Evolutionary conservation across 208 protist genomes (phyloP).

Genomic region (Vickermania ingenoplastis): DNA sequence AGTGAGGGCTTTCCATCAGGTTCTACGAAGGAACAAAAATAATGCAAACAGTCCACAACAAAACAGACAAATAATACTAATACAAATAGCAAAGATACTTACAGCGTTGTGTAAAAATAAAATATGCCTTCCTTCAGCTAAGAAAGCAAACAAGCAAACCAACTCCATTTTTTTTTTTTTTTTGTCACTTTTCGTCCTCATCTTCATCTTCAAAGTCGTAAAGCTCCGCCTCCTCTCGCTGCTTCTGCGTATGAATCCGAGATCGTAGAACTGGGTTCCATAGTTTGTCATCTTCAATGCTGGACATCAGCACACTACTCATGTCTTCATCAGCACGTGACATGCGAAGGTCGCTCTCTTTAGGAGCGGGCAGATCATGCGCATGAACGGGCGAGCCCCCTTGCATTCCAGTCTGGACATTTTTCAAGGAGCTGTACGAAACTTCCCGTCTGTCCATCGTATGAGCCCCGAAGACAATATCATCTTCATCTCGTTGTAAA

Average conservation of each 20-base stretch:
- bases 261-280: conserved; percentile 82
- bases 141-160: too few relatives aligned
- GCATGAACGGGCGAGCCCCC: conserved; percentile 75
- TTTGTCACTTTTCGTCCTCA: too few relatives aligned
- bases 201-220: conserved; percentile 85
- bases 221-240: conserved; percentile 52
- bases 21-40: too few relatives aligned
- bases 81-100: too few relatives aligned
- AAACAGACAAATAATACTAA: too few relatives aligned
- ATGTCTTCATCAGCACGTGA: conserved; percentile 71
- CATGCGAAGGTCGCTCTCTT: conserved; percentile 62
- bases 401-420: conserved; percentile 72
- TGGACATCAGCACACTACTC: conserved; percentile 83
- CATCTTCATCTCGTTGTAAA: conserved; percentile 70
- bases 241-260: conserved; percentile 40
- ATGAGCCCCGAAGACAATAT: conserved; percentile 65
- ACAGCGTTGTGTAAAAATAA: too few relatives aligned
- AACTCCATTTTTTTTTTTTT: too few relatives aligned
- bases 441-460: conserved; percentile 66
- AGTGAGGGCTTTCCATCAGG: too few relatives aligned
- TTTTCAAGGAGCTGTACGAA: conserved; percentile 48
- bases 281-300: conserved; percentile 85
- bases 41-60: too few relatives aligned
- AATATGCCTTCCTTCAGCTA: too few relatives aligned
- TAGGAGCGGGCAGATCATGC: conserved; percentile 65